phyloP scores from a whole-genome alignment of 192 early-diverging fungal species.

The Rhizophagus clarus region DNA sequence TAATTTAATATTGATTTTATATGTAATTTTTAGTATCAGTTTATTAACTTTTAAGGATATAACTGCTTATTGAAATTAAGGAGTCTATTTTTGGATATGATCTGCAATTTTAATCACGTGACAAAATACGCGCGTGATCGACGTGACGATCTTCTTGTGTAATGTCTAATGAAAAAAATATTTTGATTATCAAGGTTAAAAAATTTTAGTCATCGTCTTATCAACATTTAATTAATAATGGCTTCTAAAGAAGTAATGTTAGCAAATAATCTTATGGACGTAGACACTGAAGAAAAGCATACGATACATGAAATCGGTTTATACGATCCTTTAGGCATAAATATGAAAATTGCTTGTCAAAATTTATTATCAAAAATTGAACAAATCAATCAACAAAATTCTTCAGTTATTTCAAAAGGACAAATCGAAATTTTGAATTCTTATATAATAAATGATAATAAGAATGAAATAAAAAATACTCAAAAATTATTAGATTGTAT shows the following conservation, averaged over 20 bases:
- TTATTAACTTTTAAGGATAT: too few species aligned
- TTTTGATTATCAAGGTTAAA: too few species aligned
- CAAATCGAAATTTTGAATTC: background rate
- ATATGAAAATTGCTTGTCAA: background rate
- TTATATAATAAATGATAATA: background rate
- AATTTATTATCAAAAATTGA: background rate
- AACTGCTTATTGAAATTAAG: too few species aligned
- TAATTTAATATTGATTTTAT: too few species aligned
- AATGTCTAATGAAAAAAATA: too few species aligned
- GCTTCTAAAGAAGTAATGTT: background rate
- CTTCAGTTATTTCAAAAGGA: background rate
- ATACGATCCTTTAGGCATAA: background rate
- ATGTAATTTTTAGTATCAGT: too few species aligned
- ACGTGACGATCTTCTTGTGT: too few species aligned
- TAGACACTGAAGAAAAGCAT: background rate
- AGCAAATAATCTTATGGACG: background rate
- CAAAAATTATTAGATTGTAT: conserved; percentile 6
- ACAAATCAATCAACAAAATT: background rate
- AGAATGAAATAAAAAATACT: background rate
- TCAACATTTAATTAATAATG: background rate
- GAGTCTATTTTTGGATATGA: too few species aligned
- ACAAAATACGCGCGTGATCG: too few species aligned
- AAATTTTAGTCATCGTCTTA: too few species aligned
- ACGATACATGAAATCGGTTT: background rate
- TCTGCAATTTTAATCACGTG: too few species aligned